Evolutionary conservation across 179 eudicot genomes (phyloP), one percentile per base, ranked within the genome.

Genomic region (Vitellaria paradoxa): DNA sequence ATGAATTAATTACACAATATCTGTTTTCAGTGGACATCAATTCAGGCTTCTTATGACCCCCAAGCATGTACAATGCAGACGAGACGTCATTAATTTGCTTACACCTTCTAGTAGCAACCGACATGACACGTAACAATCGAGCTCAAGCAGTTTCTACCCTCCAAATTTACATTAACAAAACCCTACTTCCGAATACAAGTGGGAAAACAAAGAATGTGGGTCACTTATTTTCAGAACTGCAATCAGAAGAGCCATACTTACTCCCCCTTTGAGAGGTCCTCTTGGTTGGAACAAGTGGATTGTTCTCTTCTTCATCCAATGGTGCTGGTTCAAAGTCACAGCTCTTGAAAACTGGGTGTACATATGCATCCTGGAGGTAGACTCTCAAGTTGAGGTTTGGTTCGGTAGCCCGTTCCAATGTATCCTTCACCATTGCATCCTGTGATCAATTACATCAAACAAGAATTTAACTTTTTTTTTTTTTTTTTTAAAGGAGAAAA

Each of bases 341-440:
- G 4, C 86, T 85, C 78, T 91, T 94, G 81, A 94, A 92, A 63
- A 92, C 85, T 2, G 97, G 98, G 76, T 94, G 97, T 57, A 91
- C 14, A 57, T 94, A 94, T 3, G 98, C 97, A 74, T 92, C 96
- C 17, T 81, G 80, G 10, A 94, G 83, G 80, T 92, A 94, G 14
- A 82, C 85, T 86, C 88, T 87, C 79, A 94, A 37, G 87, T 92
- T 87, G 30, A 94, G 77, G 76, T 81, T 80, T 37, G 97, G 97
- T 55, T 94, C 96, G 3, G 93, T 89, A 56, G 98, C 96, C 70
- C 87, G 85, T 76, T 94, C 98, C 23, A 94, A 63, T 24, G 96
- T 94, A 81, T 94, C 98, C 86, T 87, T 92, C 86, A 88, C 86
- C 93, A 89, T 85, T 50, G 97, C 96, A 60, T 94, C 96, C 97